Evolutionary conservation across 331 rosid species (phyloP), one percentile per base, ranked within the genome.

Genomic region (Arachis monticola): DNA sequence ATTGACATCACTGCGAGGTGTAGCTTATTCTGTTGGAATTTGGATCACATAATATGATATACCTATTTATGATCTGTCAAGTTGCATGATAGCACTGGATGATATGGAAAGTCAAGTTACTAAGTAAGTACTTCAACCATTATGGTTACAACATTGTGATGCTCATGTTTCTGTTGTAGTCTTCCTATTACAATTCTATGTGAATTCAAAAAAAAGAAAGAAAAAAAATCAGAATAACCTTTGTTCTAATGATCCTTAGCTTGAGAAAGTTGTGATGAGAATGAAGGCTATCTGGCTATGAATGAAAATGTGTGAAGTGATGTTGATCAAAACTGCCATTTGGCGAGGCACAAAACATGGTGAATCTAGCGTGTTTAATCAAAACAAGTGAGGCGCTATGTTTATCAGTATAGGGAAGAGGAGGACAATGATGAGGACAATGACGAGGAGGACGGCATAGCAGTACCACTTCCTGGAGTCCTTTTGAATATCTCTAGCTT

Each of bases 381-480:
- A 68, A 46, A 67, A 31, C 51, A 85, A 50, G 12, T 72, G 83
- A 66, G 91, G 94, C 57, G 83, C 30, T 46, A 88, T 0, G 0
- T 68, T 7, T 0, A 48, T 8, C 0, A 87, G 31, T 64, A 90
- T 4, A 13, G 98, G 98, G 32, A 87, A 72, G 7, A 93, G 77
- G 11, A 93, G 13, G 69, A 87, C n/a, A 70, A 85, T 0, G 12
- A 93, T 0, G 10, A 93, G 83, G 1, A 83, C 14, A 8, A 66
- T 38, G 3, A 72, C 93, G 32, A 87, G 88, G 55, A 66, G 2
- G 0, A 86, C 6, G 0, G 98, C 98, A 42, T 81, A 76, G 69
- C 93, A 87, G 0, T 87, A 78, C 97, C 98, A 93, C 66, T 90
- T 89, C 81, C 98, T 83, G 0, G 97, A 88, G 53, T 76, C 71